phyloP scores from a whole-genome alignment of 2,329 filamentous ascomycete genomes.

The Xylaria sp. region DNA sequence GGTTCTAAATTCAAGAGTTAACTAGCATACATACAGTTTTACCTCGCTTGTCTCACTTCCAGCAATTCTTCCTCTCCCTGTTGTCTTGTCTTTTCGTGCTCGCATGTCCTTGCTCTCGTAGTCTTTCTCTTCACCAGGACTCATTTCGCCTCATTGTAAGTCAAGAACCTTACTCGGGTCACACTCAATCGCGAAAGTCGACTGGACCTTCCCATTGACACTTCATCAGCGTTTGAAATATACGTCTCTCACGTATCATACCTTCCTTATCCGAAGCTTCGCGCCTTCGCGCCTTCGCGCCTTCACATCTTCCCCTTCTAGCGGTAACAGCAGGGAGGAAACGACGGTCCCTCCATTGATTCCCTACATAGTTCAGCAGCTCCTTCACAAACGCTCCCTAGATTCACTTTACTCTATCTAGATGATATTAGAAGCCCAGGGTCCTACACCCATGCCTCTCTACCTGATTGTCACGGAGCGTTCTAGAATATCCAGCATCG shows the following conservation, averaged over 20 bases:
- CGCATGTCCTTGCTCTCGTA: constrained; percentile 34
- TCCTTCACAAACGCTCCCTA: neutral
- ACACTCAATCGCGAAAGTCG: constrained; percentile 29
- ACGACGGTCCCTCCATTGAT: constrained; percentile 12
- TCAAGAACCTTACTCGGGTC: constrained; percentile 30
- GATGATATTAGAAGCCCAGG: constrained; percentile 30
- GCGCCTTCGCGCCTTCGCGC: neutral
- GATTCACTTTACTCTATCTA: constrained; percentile 3
- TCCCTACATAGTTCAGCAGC: neutral
- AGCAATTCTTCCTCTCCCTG: neutral
- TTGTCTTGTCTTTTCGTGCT: constrained; percentile 32
- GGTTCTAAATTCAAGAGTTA: constrained; percentile 18
- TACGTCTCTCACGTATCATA: constrained; percentile 15
- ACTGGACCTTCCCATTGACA: constrained; percentile 43
- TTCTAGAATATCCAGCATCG: constrained; percentile 43
- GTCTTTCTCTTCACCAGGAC: constrained; percentile 30
- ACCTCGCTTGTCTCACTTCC: constrained; percentile 7
- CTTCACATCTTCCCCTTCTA: too few relatives aligned
- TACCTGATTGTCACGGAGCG: constrained; percentile 36
- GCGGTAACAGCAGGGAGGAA: constrained; percentile 18
- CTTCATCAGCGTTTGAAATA: constrained; percentile 40
- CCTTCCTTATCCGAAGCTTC: constrained; percentile 15
- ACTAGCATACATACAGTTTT: neutral
- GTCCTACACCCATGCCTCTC: constrained; percentile 41
- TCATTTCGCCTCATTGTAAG: constrained; percentile 51